A percentile compares a stretch with the other conserved stretches of the same genome.
Conservation (phyloP, 768 basidiomycete species). For the Cystofilobasidium ferigula region DNA sequence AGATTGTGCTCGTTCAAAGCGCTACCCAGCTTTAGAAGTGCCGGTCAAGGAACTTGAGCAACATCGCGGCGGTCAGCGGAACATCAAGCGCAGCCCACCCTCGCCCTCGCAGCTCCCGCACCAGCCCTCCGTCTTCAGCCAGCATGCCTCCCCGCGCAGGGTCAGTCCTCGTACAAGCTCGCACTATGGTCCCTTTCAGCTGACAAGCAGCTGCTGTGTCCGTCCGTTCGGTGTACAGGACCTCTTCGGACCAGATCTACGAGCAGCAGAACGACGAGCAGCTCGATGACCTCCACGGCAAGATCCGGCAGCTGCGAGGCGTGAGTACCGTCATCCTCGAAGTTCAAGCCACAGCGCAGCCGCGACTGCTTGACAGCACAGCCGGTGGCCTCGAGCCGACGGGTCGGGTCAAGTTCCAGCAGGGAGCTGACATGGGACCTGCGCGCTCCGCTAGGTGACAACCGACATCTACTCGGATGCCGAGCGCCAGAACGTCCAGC, state of each 20-base stretch:
- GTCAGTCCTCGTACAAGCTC: neutral
- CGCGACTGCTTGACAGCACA: no score
- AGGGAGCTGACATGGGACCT: neutral
- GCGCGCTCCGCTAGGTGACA: constrained; percentile 51
- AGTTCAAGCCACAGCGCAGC: no score
- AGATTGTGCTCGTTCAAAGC: no score
- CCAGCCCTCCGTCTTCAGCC: neutral
- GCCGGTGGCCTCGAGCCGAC: no score
- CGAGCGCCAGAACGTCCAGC: constrained; percentile 64
- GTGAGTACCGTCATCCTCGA: constrained; percentile 42
- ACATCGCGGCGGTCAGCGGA: neutral
- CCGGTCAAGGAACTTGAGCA: neutral
- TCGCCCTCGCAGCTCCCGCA: neutral
- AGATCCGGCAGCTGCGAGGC: constrained; percentile 68
- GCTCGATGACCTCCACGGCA: constrained; percentile 72
- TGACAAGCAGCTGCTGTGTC: neutral
- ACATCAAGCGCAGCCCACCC: neutral
- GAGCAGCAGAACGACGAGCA: constrained; percentile 76
- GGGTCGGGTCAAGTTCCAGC: no score
- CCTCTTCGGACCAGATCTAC: constrained; percentile 24
- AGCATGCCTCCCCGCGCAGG: constrained; percentile 23
- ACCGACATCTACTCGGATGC: constrained; percentile 76
- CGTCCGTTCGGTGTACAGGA: neutral
- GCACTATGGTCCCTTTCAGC: neutral
- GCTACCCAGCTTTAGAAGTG: neutral